A percentile compares a stretch with the other conserved stretches of the same genome.
phyloP scores from a whole-genome alignment of 352 stramenopile species.

The Halophytophthora batemanensis region DNA sequence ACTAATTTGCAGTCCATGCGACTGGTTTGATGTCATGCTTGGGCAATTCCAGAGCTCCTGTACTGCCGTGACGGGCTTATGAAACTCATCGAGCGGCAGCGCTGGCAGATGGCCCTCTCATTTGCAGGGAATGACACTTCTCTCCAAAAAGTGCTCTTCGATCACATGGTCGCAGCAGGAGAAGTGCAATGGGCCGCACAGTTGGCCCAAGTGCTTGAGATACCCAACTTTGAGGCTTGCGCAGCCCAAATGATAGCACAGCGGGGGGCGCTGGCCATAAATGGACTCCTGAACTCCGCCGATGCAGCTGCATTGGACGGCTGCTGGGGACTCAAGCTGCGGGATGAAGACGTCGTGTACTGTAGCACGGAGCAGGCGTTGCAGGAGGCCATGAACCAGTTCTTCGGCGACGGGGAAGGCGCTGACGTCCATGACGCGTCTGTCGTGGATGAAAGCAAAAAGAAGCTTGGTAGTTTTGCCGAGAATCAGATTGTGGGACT shows the following conservation, averaged over 20 bases:
- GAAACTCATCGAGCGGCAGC: constrained; percentile 59
- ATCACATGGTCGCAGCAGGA: constrained; percentile 34
- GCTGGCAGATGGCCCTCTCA: constrained; percentile 56
- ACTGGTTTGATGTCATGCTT: not conserved
- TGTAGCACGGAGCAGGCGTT: constrained; percentile 35
- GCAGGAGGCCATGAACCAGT: constrained; percentile 21
- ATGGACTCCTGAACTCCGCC: constrained; percentile 13
- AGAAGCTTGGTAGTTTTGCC: not conserved
- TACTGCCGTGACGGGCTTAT: constrained; percentile 58
- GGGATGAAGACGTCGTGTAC: constrained; percentile 28
- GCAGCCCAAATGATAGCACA: constrained; percentile 15
- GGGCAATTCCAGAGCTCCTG: constrained; percentile 30
- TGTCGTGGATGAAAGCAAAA: not conserved
- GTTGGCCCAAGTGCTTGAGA: constrained; percentile 33
- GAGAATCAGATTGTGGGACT: constrained; percentile 32
- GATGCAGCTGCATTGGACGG: constrained; percentile 25
- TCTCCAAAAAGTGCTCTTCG: constrained; percentile 47
- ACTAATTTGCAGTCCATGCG: not conserved
- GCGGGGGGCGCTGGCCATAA: constrained; percentile 4
- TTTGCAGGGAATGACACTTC: constrained; percentile 56
- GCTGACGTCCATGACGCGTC: no score
- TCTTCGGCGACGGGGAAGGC: no score
- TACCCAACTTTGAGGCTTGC: constrained; percentile 30
- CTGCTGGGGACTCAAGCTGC: constrained; percentile 33
- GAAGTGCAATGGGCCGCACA: constrained; percentile 27